phyloP scores from a whole-genome alignment of 1,284 basidiomycete species.

The Malassezia restricta region DNA sequence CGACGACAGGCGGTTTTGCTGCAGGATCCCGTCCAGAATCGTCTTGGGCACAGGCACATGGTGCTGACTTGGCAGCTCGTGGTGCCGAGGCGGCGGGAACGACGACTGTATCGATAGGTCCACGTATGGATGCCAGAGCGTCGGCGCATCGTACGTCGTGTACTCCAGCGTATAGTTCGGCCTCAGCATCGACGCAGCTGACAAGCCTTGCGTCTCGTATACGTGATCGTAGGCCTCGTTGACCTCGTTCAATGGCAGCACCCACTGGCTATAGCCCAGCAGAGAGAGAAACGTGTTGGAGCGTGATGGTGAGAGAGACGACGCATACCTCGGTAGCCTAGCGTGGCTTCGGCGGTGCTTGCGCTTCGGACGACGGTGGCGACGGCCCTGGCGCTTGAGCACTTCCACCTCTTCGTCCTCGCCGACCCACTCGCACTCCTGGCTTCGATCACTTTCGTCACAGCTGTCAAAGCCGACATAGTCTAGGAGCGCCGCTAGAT shows the following conservation, averaged over 20 bases:
- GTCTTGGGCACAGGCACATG: slow-evolving; percentile 52
- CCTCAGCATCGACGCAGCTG: slow-evolving; percentile 14
- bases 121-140: slow-evolving; percentile 33
- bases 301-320: slow-evolving; percentile 59
- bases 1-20: slow-evolving; percentile 1
- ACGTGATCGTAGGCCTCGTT: slow-evolving; percentile 49
- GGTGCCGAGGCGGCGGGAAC: background rate
- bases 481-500: slow-evolving; percentile 33
- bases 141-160: slow-evolving; percentile 28
- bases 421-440: slow-evolving; percentile 46
- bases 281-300: slow-evolving; percentile 60
- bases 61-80: slow-evolving; percentile 8
- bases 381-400: slow-evolving; percentile 49
- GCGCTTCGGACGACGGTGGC: slow-evolving; percentile 51
- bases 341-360: slow-evolving; percentile 44
- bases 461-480: slow-evolving; percentile 13
- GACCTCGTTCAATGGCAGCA: slow-evolving; percentile 57
- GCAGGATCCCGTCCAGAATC: slow-evolving; percentile 52
- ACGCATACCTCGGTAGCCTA: slow-evolving; percentile 55
- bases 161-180: slow-evolving; percentile 37
- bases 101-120: background rate
- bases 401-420: slow-evolving; percentile 15
- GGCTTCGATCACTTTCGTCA: slow-evolving; percentile 23
- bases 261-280: slow-evolving; percentile 71
- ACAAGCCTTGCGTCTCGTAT: slow-evolving; percentile 2